Percentiles rank a stretch among this genome's conserved stretches.
Conservation (phyloP, 345 rosid species). For the Pugionium dolabratum region DNA sequence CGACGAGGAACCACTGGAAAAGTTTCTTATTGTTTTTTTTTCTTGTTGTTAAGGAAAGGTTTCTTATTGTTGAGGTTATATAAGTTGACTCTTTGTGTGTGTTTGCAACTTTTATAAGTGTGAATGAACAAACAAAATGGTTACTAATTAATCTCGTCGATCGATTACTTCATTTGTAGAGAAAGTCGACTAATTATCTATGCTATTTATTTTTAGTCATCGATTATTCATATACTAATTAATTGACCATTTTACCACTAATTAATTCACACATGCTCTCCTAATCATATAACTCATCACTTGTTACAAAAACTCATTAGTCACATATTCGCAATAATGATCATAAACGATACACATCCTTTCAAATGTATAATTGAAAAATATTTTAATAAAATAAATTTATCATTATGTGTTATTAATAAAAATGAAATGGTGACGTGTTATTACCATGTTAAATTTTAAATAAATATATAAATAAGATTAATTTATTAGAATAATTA, state of each 20-base stretch:
- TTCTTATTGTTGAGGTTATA: too few relatives aligned
- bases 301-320: not conserved
- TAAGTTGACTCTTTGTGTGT: not conserved
- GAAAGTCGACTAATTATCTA: not conserved
- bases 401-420: too few relatives aligned
- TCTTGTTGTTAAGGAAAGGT: too few relatives aligned
- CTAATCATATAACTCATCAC: not conserved
- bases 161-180: not conserved
- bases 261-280: not conserved
- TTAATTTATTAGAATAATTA: too few relatives aligned
- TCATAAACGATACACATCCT: not conserved
- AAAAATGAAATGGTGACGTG: too few relatives aligned
- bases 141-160: not conserved
- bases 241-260: not conserved
- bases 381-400: too few relatives aligned
- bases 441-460: too few relatives aligned
- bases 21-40: not conserved
- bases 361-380: not conserved
- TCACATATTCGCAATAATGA: not conserved
- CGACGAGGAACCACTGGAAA: slow-evolving; percentile 13
- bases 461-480: too few relatives aligned
- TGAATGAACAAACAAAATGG: not conserved
- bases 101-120: not conserved
- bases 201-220: not conserved
- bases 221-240: not conserved